Evolutionary conservation across 331 rosid species (phyloP).

Genomic region (Rosa hybrid): DNA sequence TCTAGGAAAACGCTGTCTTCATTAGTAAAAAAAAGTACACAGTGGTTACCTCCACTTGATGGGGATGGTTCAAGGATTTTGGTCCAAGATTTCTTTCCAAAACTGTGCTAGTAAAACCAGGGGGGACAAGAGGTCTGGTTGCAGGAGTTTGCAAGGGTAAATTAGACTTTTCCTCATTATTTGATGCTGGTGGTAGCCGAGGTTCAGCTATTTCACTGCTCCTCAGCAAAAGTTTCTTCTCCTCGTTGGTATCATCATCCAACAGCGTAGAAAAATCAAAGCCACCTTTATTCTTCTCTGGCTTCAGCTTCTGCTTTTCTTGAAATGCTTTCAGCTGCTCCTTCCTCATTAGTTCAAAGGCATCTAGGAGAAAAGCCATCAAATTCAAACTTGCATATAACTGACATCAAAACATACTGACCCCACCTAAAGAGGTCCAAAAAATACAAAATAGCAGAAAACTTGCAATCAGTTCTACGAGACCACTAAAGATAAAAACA

Average conservation of each 20-base stretch:
- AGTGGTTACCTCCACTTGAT: conserved; percentile 56
- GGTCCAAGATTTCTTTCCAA: conserved; percentile 53
- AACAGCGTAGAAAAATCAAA: conserved; percentile 59
- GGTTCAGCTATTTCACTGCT: conserved; percentile 51
- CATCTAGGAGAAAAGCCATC: conserved; percentile 54
- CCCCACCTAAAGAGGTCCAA: conserved; percentile 23
- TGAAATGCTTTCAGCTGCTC: conserved; percentile 84
- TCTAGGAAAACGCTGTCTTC: background rate
- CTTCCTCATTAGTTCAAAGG: conserved; percentile 94
- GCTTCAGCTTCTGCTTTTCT: conserved; percentile 62
- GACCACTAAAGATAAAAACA: conserved; percentile 24
- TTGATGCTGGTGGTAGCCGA: conserved; percentile 36
- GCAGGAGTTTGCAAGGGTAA: conserved; percentile 55
- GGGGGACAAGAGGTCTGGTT: conserved; percentile 94
- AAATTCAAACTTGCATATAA: conserved; percentile 26
- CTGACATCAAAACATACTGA: conserved; percentile 6
- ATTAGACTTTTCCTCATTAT: conserved; percentile 58
- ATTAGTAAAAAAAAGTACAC: background rate
- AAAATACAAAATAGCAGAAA: conserved; percentile 15
- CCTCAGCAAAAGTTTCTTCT: conserved; percentile 42
- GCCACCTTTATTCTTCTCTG: conserved; percentile 49
- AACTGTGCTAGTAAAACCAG: conserved; percentile 71
- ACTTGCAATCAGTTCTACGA: conserved; percentile 1
- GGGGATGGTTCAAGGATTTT: conserved; percentile 45
- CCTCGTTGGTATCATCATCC: conserved; percentile 52